Conservation (phyloP, 345 rosid genomes). For the Linum trigynum region DNA sequence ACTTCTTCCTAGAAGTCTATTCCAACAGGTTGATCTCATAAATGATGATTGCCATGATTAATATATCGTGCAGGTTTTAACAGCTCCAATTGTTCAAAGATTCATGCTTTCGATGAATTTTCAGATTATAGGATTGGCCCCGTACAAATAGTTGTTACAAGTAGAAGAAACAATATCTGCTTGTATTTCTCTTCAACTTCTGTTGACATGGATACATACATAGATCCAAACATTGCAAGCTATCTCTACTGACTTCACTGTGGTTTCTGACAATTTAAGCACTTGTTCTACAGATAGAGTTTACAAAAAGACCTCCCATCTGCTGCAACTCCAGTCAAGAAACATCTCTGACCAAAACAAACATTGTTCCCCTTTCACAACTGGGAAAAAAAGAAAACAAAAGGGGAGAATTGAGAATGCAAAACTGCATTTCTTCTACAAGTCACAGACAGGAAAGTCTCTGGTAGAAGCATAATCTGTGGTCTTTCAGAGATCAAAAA, state of each 20-base stretch:
- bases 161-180: no score
- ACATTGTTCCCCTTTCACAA: not conserved
- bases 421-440: not conserved
- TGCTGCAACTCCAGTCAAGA: not conserved
- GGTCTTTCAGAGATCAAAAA: constrained; percentile 15
- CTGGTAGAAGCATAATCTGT: not conserved
- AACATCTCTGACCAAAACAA: not conserved
- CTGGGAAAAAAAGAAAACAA: not conserved
- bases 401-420: not conserved
- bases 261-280: not conserved
- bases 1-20: not conserved
- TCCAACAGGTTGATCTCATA: not conserved
- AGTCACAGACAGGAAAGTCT: not conserved
- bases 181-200: no score
- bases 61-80: no score
- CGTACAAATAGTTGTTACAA: no score
- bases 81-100: not conserved
- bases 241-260: not conserved
- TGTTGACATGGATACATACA: no score
- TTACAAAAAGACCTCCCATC: no score
- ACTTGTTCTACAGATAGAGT: not conserved
- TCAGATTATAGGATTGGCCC: not conserved
- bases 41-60: no score
- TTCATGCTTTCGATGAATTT: not conserved
- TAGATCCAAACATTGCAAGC: no score